These are phyloP conservation scores for Cryptosporidium xiaoi DNA, from an alignment of 169 alveolate species.

Conservation along the genomic window DNA sequence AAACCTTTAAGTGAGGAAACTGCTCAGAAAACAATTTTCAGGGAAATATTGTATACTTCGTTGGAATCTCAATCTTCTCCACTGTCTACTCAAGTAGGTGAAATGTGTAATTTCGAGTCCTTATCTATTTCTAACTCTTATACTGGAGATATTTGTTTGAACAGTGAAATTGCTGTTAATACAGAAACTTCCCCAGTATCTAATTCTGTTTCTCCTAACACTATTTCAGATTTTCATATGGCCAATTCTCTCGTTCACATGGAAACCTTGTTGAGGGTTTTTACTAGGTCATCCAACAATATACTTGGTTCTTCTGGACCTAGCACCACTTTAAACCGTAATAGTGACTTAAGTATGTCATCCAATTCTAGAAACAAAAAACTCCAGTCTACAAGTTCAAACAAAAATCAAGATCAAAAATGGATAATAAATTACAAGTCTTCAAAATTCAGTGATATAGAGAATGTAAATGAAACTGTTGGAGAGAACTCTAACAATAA, in stretches of 20 bases:
- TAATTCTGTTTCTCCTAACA: slow-evolving; percentile 15
- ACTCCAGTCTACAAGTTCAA: not conserved
- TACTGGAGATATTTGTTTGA: not conserved
- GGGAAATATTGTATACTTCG: slow-evolving; percentile 73
- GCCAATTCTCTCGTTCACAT: slow-evolving; percentile 71
- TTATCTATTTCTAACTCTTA: slow-evolving; percentile 1
- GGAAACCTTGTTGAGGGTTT: slow-evolving; percentile 68
- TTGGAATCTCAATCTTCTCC: slow-evolving; percentile 46
- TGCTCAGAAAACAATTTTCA: slow-evolving; percentile 76
- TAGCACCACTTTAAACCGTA: not conserved
- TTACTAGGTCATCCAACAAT: slow-evolving; percentile 8
- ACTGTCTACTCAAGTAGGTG: slow-evolving; percentile 9
- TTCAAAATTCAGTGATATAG: too few species aligned
- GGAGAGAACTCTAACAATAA: too few species aligned
- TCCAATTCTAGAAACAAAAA: not conserved
- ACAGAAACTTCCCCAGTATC: slow-evolving; percentile 17
- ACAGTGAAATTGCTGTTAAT: not conserved
- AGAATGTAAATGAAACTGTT: not conserved
- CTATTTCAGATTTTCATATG: slow-evolving; percentile 60
- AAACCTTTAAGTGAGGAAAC: slow-evolving; percentile 74
- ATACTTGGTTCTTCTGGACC: not conserved
- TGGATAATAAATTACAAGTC: not conserved
- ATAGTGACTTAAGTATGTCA: not conserved
- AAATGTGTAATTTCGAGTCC: not conserved
- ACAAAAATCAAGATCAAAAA: not conserved